Base-by-base conservation (phyloP, 1,139 yeast genomes). In the Debaryomycetaceae sp. region DNA sequence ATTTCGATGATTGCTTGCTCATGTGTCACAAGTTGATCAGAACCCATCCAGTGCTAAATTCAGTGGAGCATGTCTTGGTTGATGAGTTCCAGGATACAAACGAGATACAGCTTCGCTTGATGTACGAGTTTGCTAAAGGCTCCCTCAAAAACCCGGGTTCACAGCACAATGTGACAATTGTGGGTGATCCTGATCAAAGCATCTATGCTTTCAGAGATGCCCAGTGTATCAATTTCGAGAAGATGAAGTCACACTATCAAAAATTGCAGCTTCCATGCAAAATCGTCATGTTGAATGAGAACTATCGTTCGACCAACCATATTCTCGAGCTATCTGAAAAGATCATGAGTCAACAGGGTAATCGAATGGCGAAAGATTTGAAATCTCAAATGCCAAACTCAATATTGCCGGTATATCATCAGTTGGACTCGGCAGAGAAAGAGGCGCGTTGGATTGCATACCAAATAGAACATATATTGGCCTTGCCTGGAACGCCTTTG, bases 51-150 rank as follows among this genome's bases (percentile, higher is more conserved):
- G 78, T 82, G 20, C 66, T 85, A 20, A 67, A 69, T 2, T 67
- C 70, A 43, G 68, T 87, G 6, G 70, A 79, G 49, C 93, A 88
- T 54, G 91, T 90, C 0, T 69, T 93, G 22, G 89, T 93, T 3
- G 99, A 93, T 63, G 99, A 93, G 61, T 93, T 88, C 55, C 99
- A 93, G 65, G 99, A 93, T 57, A 90, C 97, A 0, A 89, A 87
- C 54, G 73, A 73, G 27, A 74, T 88, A 22, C 98, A 93, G 59
- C 70, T 89, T 48, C 78, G 80, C 44, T 68, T 93, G 40, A 77
- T 88, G 74, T 77, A 76, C 49, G 68, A 72, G 20, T 75, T 91
- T 51, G 82, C 88, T 0, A 60, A 65, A 14, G 73, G 72, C 5
- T 63, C 66, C 47, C 60, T 66, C 4, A 39, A 56, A 1, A 44